Conservation (phyloP, 2,329 filamentous ascomycete genomes). For the Fonsecaea multimorphosa region DNA sequence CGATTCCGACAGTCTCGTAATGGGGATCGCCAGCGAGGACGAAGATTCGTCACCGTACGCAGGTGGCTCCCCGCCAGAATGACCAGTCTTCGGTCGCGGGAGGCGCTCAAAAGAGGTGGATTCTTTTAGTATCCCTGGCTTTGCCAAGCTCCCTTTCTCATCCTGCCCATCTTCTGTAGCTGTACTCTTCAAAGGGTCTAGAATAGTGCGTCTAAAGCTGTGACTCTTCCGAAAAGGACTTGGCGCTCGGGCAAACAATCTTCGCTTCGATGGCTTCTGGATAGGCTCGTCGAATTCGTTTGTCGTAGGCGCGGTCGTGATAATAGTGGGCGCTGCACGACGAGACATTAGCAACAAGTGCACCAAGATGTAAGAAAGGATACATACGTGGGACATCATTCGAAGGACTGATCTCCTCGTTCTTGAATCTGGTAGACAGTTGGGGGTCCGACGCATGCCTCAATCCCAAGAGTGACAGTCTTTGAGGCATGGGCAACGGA, state of each 20-base stretch:
- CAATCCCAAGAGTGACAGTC: conserved; percentile 76
- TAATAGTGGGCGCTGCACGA: conserved; percentile 68
- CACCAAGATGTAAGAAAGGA: neutral
- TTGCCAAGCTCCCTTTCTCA: conserved; percentile 5
- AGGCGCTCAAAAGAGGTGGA: conserved; percentile 32
- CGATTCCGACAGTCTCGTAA: conserved; percentile 78
- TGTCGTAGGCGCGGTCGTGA: conserved; percentile 87
- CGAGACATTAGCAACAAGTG: conserved; percentile 3
- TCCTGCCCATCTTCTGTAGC: conserved; percentile 17
- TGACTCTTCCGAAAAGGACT: conserved; percentile 35
- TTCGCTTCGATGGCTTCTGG: conserved; percentile 42
- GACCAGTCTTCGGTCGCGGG: conserved; percentile 32
- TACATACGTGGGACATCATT: conserved; percentile 53
- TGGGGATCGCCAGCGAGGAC: conserved; percentile 67
- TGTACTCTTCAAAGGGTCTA: conserved; percentile 36
- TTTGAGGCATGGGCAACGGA: conserved; percentile 50
- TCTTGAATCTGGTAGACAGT: conserved; percentile 76
- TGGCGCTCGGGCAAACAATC: conserved; percentile 29
- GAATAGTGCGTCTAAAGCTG: conserved; percentile 34
- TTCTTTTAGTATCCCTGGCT: conserved; percentile 9
- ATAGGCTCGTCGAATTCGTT: conserved; percentile 58
- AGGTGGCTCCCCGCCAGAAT: conserved; percentile 59
- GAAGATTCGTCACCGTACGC: conserved; percentile 67
- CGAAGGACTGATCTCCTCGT: conserved; percentile 50
- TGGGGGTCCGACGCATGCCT: conserved; percentile 94